Percentiles rank a stretch among this genome's conserved stretches.
These are phyloP conservation scores for Leishmania arabica DNA, from an alignment of 208 protist genomes.

Conservation along the genomic window DNA sequence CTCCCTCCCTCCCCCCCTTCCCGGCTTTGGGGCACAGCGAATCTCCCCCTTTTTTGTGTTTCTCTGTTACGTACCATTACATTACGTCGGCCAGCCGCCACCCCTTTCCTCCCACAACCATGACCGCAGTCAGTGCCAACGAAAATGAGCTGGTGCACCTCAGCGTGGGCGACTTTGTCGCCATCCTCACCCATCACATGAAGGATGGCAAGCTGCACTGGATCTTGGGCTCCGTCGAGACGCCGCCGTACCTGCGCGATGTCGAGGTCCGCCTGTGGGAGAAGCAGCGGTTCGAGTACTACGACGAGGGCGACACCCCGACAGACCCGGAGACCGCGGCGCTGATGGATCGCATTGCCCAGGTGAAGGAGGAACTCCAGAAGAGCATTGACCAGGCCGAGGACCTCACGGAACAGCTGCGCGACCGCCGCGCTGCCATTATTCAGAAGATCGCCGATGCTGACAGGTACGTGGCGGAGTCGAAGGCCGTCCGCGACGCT, in stretches of 20 bases:
- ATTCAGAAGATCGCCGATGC: conserved; percentile 60
- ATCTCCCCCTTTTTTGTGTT: background rate
- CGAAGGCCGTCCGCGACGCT: conserved; percentile 53
- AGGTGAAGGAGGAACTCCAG: conserved; percentile 59
- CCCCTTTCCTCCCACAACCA: background rate
- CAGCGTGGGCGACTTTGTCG: conserved; percentile 80
- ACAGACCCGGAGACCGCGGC: conserved; percentile 52
- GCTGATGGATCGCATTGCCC: conserved; percentile 58
- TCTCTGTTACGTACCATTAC: background rate
- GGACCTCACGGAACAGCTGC: conserved; percentile 66
- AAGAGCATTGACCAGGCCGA: conserved; percentile 67
- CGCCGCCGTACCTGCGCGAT: conserved; percentile 68
- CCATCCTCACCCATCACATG: conserved; percentile 56
- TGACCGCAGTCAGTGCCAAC: conserved; percentile 24
- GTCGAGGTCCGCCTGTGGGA: conserved; percentile 78
- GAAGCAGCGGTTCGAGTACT: conserved; percentile 47
- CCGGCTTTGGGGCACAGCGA: background rate
- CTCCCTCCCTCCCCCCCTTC: background rate
- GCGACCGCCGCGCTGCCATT: conserved; percentile 51
- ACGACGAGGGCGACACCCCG: conserved; percentile 46
- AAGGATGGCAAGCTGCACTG: conserved; percentile 68
- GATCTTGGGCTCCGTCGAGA: conserved; percentile 79
- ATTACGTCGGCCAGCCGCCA: background rate
- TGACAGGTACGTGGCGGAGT: conserved; percentile 68
- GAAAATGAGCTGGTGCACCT: conserved; percentile 46